Percentiles rank a stretch among this genome's conserved stretches.
Evolutionary conservation across 495 filamentous ascomycete genomes (phyloP).

Genomic region (Neurospora terricola): DNA sequence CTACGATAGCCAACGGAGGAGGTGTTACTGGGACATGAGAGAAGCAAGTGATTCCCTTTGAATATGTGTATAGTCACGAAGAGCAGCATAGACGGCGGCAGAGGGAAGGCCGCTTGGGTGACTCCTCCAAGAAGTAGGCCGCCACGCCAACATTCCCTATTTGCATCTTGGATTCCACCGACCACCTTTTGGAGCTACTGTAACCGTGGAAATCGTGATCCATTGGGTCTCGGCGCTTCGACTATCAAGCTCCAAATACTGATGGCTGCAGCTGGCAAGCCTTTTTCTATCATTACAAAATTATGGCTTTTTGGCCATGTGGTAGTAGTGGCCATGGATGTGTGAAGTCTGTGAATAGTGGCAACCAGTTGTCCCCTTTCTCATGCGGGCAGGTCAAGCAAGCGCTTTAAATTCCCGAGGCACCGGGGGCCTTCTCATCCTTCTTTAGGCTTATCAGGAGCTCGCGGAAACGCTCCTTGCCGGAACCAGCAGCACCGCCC

Average conservation of each 20-base stretch:
- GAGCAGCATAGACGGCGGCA: conserved; percentile 7
- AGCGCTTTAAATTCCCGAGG: conserved; percentile 44
- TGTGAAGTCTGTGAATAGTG: background rate
- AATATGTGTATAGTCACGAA: conserved; percentile 17
- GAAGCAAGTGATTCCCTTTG: conserved; percentile 1
- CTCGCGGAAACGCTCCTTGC: conserved; percentile 93
- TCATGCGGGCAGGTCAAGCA: background rate
- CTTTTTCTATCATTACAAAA: background rate
- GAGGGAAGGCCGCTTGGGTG: background rate
- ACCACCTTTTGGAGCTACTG: background rate
- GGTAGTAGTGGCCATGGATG: background rate
- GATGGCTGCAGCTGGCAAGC: background rate
- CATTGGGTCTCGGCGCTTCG: background rate
- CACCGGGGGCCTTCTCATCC: conserved; percentile 88
- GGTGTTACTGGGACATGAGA: background rate
- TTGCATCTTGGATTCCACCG: background rate
- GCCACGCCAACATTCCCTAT: background rate
- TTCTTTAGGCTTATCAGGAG: conserved; percentile 79
- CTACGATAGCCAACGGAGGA: background rate
- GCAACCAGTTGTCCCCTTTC: background rate
- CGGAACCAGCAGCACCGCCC: conserved; percentile 75
- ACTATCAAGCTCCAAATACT: background rate
- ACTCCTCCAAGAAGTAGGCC: background rate
- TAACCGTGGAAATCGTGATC: background rate
- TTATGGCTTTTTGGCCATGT: background rate